Conservation (phyloP, 1,284 basidiomycete species). For the Lentinula novae-zelandiae region DNA sequence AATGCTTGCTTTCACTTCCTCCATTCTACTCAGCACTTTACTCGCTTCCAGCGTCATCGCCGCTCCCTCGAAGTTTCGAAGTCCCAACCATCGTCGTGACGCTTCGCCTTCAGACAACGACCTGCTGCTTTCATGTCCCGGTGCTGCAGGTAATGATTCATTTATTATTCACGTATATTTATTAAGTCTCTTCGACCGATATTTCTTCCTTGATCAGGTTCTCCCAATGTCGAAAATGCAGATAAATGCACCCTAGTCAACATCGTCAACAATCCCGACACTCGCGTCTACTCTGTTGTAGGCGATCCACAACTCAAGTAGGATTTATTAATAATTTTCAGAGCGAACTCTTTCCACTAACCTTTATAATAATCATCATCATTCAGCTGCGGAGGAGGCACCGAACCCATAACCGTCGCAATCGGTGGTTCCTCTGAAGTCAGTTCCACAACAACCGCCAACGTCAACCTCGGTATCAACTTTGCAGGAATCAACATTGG, state of each 20-base stretch:
- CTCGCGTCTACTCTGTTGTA: neutral
- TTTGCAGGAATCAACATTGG: neutral
- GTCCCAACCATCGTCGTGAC: neutral
- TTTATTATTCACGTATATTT: neutral
- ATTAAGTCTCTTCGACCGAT: neutral
- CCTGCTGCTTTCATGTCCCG: neutral
- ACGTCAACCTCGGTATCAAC: neutral
- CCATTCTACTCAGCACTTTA: no score
- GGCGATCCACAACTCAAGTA: neutral
- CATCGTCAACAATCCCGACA: neutral
- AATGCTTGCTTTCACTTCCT: no score
- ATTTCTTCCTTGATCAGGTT: neutral
- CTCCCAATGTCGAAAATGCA: neutral
- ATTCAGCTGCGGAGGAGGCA: neutral
- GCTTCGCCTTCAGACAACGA: neutral
- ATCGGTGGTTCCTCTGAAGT: neutral
- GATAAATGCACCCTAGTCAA: neutral
- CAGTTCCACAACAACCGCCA: neutral
- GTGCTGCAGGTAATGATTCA: neutral
- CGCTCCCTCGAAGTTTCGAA: no score
- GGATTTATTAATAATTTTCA: neutral
- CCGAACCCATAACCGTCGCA: neutral
- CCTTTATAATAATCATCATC: neutral
- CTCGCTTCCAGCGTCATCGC: no score
- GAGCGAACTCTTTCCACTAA: no score